phyloP scores from a whole-genome alignment of 2,329 filamentous ascomycete genomes.

The Metarhizium anisopliae region DNA sequence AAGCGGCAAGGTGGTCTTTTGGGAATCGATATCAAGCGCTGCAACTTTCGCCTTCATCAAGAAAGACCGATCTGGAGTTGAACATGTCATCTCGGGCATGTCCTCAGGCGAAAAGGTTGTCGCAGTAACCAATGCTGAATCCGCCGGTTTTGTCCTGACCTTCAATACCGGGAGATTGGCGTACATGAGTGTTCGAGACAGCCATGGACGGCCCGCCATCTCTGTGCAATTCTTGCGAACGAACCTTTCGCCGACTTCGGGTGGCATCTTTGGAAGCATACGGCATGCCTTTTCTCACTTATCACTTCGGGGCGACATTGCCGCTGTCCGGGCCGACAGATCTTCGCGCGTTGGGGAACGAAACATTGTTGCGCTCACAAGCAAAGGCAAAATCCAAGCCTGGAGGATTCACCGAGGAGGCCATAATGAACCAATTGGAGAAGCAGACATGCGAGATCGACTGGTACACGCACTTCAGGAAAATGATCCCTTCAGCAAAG shows the following conservation, averaged over 20 bases:
- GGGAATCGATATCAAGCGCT: constrained; percentile 89
- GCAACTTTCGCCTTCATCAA: constrained; percentile 76
- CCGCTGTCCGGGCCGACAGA: constrained; percentile 67
- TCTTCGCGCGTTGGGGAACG: constrained; percentile 71
- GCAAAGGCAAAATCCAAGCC: constrained; percentile 66
- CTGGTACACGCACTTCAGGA: constrained; percentile 55
- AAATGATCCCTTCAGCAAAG: constrained; percentile 37
- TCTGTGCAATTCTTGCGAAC: constrained; percentile 67
- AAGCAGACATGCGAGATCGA: constrained; percentile 59
- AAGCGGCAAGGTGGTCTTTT: constrained; percentile 81
- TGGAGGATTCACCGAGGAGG: constrained; percentile 89
- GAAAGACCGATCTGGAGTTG: constrained; percentile 71
- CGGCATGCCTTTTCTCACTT: constrained; percentile 65
- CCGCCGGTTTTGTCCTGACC: constrained; percentile 74
- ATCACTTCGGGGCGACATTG: constrained; percentile 66
- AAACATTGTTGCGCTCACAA: constrained; percentile 71
- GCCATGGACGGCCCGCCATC: constrained; percentile 76
- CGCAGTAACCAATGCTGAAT: constrained; percentile 73
- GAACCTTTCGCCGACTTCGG: constrained; percentile 42
- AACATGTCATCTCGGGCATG: constrained; percentile 64
- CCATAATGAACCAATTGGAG: constrained; percentile 64
- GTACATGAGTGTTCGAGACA: constrained; percentile 77
- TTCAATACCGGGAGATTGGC: constrained; percentile 81
- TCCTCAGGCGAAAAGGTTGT: constrained; percentile 69
- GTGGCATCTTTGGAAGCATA: constrained; percentile 73